Evolutionary conservation across 768 basidiomycete genomes (phyloP).

Genomic region (Suillus lakei): DNA sequence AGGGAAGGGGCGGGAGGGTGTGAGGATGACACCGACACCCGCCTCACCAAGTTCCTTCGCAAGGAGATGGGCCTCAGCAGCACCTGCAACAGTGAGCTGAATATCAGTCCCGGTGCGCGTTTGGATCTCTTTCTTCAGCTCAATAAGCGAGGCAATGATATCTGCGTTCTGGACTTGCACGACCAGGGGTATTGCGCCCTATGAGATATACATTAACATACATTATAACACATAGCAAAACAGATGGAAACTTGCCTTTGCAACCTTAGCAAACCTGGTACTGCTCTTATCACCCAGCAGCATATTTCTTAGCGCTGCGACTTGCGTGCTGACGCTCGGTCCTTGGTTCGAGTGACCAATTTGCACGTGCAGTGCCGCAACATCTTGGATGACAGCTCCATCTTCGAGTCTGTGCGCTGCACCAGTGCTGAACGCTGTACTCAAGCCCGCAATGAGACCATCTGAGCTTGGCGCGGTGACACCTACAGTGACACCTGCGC

Average conservation of each 20-base stretch:
- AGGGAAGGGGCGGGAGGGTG: constrained; percentile 75
- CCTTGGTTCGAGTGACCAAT: constrained; percentile 49
- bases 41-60: constrained; percentile 74
- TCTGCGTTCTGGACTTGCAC: constrained; percentile 79
- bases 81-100: constrained; percentile 68
- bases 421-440: constrained; percentile 61
- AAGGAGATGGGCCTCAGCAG: constrained; percentile 70
- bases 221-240: background rate
- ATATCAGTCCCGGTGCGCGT: constrained; percentile 45
- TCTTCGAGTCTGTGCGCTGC: constrained; percentile 57
- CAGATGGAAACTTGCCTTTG: constrained; percentile 40
- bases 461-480: constrained; percentile 58
- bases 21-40: constrained; percentile 70
- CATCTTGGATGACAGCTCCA: constrained; percentile 64
- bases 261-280: constrained; percentile 46
- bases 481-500: constrained; percentile 64
- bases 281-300: constrained; percentile 44
- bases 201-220: constrained; percentile 6
- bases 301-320: constrained; percentile 71
- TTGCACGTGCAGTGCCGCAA: constrained; percentile 64
- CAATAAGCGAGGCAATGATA: constrained; percentile 76
- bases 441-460: constrained; percentile 60
- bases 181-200: constrained; percentile 78
- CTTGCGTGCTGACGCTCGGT: constrained; percentile 78
- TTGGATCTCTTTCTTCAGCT: constrained; percentile 70